Conservation (phyloP, 2,329 filamentous ascomycete species). For the Sclerotinia glacialis region DNA sequence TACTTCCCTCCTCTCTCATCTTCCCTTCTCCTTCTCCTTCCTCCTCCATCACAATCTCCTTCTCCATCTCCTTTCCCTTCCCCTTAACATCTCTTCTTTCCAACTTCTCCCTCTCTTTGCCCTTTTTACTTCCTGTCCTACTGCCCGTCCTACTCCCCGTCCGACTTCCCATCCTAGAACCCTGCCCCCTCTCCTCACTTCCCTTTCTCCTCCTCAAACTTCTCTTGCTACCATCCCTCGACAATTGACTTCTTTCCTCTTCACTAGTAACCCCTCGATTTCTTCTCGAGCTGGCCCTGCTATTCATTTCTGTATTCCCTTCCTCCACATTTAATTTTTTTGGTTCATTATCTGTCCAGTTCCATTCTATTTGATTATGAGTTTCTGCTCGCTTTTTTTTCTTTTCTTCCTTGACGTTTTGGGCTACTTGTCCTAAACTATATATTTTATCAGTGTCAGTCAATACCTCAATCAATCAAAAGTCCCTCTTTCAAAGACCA, state of each 20-base stretch:
- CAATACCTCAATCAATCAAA: not conserved
- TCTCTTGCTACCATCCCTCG: conserved; percentile 16
- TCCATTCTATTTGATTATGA: not conserved
- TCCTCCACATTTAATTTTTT: not conserved
- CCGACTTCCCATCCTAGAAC: conserved; percentile 1
- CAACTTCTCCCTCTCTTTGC: conserved; percentile 5
- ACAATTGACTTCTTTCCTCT: not conserved
- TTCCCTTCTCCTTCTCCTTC: conserved; percentile 17
- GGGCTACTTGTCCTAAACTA: conserved; percentile 10
- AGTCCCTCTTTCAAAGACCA: too few relatives aligned
- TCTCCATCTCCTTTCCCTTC: conserved; percentile 1
- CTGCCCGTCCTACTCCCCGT: not conserved
- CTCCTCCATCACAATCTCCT: not conserved
- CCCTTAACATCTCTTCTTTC: conserved; percentile 1
- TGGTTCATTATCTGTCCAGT: conserved; percentile 4
- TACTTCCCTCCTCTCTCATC: conserved; percentile 22
- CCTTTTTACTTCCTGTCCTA: conserved; percentile 7
- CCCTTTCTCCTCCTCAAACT: conserved; percentile 28
- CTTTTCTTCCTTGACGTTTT: conserved; percentile 1
- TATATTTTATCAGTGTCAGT: not conserved
- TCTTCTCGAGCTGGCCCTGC: not conserved
- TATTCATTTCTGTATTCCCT: not conserved
- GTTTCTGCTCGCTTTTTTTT: conserved; percentile 1
- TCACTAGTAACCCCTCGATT: not conserved
- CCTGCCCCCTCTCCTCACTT: not conserved